Evolutionary conservation across 2,329 filamentous ascomycete genomes (phyloP).

Genomic region (Penicillium corylophilum): DNA sequence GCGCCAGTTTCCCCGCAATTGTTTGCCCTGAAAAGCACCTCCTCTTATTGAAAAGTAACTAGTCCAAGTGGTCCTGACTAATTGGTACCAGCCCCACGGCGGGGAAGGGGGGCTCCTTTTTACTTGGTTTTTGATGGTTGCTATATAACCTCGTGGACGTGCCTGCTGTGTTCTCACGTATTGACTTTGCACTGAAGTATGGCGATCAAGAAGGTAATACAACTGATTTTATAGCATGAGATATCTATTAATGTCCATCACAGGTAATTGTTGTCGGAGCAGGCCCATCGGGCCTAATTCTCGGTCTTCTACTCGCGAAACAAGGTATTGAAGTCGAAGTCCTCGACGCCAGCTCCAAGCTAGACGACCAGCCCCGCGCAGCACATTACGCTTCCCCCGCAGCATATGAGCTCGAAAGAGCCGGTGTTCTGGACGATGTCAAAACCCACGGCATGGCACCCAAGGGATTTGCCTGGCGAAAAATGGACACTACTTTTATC

Average conservation of each 20-base stretch:
- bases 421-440: constrained; percentile 58
- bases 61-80: not conserved
- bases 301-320: constrained; percentile 33
- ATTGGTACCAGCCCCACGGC: constrained; percentile 7
- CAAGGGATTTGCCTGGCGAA: constrained; percentile 47
- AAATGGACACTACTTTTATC: constrained; percentile 39
- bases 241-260: not conserved
- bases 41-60: not conserved
- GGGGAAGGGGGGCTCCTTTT: not conserved
- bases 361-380: constrained; percentile 62
- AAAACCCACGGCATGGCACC: constrained; percentile 44
- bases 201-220: constrained; percentile 18
- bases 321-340: constrained; percentile 32
- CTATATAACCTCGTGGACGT: not conserved
- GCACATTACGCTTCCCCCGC: constrained; percentile 62
- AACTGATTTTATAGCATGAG: not conserved
- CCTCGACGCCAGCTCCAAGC: constrained; percentile 54
- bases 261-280: constrained; percentile 35
- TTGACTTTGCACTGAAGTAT: constrained; percentile 1
- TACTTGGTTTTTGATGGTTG: not conserved
- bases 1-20: not conserved
- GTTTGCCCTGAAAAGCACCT: not conserved
- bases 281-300: constrained; percentile 33
- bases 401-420: constrained; percentile 58
- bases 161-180: not conserved